These are phyloP conservation scores for Epichloe glyceriae DNA, from an alignment of 2,329 filamentous ascomycete genomes.

Conservation along the genomic window DNA sequence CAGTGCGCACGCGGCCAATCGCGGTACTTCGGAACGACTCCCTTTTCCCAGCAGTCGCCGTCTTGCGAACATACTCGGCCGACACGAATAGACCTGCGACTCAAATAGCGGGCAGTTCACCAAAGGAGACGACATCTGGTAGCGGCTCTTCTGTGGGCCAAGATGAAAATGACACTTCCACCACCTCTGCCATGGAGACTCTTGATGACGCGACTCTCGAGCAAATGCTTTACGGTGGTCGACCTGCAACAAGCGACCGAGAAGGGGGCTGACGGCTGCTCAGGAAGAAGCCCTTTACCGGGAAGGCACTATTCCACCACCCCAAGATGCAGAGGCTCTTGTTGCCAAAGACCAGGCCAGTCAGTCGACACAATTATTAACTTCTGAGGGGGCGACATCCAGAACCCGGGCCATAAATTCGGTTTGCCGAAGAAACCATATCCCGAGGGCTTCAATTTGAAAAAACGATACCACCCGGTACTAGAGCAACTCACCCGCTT, in stretches of 20 bases:
- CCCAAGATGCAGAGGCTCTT: slow-evolving; percentile 19
- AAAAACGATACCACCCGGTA: slow-evolving; percentile 74
- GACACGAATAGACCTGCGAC: slow-evolving; percentile 12
- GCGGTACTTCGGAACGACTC: slow-evolving; percentile 12
- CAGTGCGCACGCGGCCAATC: slow-evolving; percentile 16
- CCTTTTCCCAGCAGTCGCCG: slow-evolving; percentile 11
- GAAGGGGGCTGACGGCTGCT: slow-evolving; percentile 26
- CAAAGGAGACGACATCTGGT: not conserved
- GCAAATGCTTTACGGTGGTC: slow-evolving; percentile 24
- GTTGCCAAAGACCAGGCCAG: slow-evolving; percentile 12
- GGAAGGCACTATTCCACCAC: slow-evolving; percentile 27
- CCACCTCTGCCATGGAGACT: slow-evolving; percentile 7
- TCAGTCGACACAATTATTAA: slow-evolving; percentile 8
- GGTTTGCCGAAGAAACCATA: slow-evolving; percentile 56
- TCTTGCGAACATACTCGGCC: slow-evolving; percentile 18
- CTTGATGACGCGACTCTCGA: slow-evolving; percentile 25
- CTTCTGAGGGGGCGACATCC: slow-evolving; percentile 9
- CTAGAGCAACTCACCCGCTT: slow-evolving; percentile 80
- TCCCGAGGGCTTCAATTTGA: slow-evolving; percentile 49
- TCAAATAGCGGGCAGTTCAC: not conserved
- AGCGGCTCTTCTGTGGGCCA: not conserved
- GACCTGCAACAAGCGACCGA: slow-evolving; percentile 14
- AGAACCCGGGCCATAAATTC: slow-evolving; percentile 59
- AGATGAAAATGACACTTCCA: not conserved
- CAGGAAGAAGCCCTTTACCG: slow-evolving; percentile 32